Percentiles rank a stretch among this genome's conserved stretches.
Evolutionary conservation across 257 asterid genomes (phyloP).

Genomic region (Primulina huaijiensis): DNA sequence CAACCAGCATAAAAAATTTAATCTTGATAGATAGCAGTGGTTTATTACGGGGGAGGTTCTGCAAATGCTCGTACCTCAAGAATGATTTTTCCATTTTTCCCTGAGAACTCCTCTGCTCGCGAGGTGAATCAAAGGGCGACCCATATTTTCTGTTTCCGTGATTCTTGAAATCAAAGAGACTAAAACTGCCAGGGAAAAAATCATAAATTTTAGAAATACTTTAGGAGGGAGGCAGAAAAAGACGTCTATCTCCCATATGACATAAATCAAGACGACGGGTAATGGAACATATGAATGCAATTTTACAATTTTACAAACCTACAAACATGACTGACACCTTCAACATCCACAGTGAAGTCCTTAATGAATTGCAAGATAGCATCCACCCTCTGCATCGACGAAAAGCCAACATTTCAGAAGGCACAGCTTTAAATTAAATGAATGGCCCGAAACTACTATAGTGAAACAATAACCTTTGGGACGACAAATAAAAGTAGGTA

Average conservation of each 20-base stretch:
- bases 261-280: constrained; percentile 11
- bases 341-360: constrained; percentile 82
- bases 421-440: constrained; percentile 9
- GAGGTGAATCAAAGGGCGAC: constrained; percentile 58
- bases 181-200: constrained; percentile 54
- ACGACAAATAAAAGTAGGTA: constrained; percentile 74
- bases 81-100: constrained; percentile 98
- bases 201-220: background rate
- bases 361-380: constrained; percentile 71
- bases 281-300: constrained; percentile 3
- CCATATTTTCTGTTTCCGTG: constrained; percentile 85
- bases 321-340: constrained; percentile 94
- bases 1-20: background rate
- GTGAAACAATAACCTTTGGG: constrained; percentile 61
- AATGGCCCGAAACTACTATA: background rate
- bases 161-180: constrained; percentile 73
- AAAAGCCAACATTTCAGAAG: constrained; percentile 20
- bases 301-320: constrained; percentile 39
- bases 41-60: background rate
- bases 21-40: background rate
- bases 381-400: constrained; percentile 62
- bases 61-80: constrained; percentile 53
- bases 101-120: constrained; percentile 76
- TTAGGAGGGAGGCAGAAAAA: background rate
- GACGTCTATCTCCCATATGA: background rate